phyloP scores from a whole-genome alignment of 352 stramenopile genomes.

The Phytophthora chlamydospora region DNA sequence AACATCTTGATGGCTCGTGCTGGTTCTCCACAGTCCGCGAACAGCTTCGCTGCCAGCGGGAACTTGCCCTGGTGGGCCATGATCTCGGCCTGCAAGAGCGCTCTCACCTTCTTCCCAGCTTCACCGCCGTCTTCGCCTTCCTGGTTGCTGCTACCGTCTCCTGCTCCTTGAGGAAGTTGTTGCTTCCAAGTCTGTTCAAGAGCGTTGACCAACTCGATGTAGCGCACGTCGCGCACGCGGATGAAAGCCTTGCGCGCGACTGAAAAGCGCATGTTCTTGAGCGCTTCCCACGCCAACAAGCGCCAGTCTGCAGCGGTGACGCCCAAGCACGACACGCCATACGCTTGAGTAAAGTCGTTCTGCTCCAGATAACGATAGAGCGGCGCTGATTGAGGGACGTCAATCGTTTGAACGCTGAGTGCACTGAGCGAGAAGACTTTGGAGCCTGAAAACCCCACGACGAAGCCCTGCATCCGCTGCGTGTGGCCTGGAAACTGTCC shows the following conservation, averaged over 20 bases:
- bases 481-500: conserved; percentile 88
- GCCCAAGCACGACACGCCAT: conserved; percentile 92
- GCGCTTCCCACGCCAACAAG: conserved; percentile 85
- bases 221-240: conserved; percentile 91
- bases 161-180: conserved; percentile 45
- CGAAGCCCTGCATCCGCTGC: conserved; percentile 92
- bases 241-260: conserved; percentile 90
- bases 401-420: conserved; percentile 87
- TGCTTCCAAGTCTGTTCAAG: conserved; percentile 82
- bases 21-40: conserved; percentile 77
- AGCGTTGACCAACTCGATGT: conserved; percentile 90
- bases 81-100: conserved; percentile 90
- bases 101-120: conserved; percentile 58
- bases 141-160: conserved; percentile 15
- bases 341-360: conserved; percentile 88
- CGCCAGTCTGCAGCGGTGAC: conserved; percentile 94
- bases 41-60: conserved; percentile 91
- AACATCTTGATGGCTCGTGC: conserved; percentile 94
- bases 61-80: conserved; percentile 93
- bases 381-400: conserved; percentile 90
- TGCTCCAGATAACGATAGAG: conserved; percentile 92
- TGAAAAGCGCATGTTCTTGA: conserved; percentile 83
- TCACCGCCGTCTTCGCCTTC: conserved; percentile 43
- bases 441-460: conserved; percentile 92
- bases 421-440: conserved; percentile 94